Base-by-base conservation (phyloP, 352 stramenopile species). In the Bremia lactucae region DNA sequence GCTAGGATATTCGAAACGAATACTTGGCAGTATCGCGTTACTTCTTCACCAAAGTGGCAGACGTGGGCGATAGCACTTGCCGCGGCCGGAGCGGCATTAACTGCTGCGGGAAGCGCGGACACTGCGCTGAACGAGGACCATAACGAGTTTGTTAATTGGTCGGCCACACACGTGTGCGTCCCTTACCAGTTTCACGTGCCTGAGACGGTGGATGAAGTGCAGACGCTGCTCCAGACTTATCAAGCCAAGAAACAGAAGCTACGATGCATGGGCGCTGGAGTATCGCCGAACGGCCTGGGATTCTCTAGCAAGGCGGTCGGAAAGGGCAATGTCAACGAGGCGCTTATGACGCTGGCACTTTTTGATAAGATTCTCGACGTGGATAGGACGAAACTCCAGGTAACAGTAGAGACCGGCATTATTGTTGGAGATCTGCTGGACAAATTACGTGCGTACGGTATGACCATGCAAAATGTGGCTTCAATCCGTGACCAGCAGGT, bases 401-500 rank as follows among this genome's bases (percentile, higher is more conserved):
- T 98, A 21, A 98, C 89, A 4, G 94, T 98, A 5, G 67, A 91
- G 55, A 65, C 71, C 2, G 76, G 76, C 4, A 64, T 80, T 42
- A 75, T 87, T 28, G 74, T 91, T 31, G 79, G 75, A 10, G 64
- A 87, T 28, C 48, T 91, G 39, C 70, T 91, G 39, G 70, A 83
- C 45, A 79, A 85, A 46, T 55, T 89, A 13, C 72, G 76, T 6
- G 55, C 44, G 14, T 62, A 96, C 53, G 80, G 83, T 31, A 65
- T 99, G 45, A 98, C 95, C 19, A 90, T 99, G 58, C 86, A 97
- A 36, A 98, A 98, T 49, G 85, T 98, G n/a, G 95, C 95, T 19
- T 98, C 87, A 3, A 99, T 99, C 61, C 92, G 89, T 24, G 90
- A 98, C 60, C 96, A 99, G 56, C 94, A 98, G 52, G 84, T 99